Evolutionary conservation across 2,329 filamentous ascomycete species (phyloP).

Genomic region (Talaromyces rugulosus): DNA sequence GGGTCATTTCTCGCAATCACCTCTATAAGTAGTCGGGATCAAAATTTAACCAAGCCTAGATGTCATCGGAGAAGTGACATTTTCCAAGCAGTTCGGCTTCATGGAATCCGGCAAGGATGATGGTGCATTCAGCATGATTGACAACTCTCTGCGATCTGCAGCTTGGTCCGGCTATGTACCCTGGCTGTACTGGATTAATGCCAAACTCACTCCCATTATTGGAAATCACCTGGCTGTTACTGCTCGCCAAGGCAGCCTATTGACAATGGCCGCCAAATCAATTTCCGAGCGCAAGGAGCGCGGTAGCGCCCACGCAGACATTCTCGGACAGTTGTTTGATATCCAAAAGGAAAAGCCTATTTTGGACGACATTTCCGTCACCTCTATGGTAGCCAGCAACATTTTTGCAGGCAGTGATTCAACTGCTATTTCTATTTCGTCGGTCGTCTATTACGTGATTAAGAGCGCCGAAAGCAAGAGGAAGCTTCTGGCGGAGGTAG

Average conservation of each 20-base stretch:
- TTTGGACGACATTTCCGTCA: slow-evolving; percentile 32
- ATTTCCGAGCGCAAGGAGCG: slow-evolving; percentile 24
- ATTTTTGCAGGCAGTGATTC: slow-evolving; percentile 44
- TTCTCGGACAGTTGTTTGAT: slow-evolving; percentile 34
- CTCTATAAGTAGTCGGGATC: slow-evolving; percentile 19
- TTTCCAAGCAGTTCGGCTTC: slow-evolving; percentile 34
- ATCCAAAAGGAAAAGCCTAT: slow-evolving; percentile 34
- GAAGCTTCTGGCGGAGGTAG: slow-evolving; percentile 32
- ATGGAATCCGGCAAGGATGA: slow-evolving; percentile 30
- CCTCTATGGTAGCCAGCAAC: slow-evolving; percentile 34
- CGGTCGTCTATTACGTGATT: slow-evolving; percentile 36
- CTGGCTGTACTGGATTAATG: slow-evolving; percentile 31
- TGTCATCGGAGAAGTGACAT: slow-evolving; percentile 39
- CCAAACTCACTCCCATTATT: slow-evolving; percentile 31
- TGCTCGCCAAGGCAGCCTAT: slow-evolving; percentile 29
- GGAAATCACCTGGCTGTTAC: slow-evolving; percentile 33
- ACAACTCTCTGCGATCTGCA: slow-evolving; percentile 27
- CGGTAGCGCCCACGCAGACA: slow-evolving; percentile 31
- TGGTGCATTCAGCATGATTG: slow-evolving; percentile 31
- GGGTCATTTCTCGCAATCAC: background rate
- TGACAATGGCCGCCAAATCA: slow-evolving; percentile 16
- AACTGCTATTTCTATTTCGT: slow-evolving; percentile 36
- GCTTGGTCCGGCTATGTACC: slow-evolving; percentile 38
- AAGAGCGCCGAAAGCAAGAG: slow-evolving; percentile 26
- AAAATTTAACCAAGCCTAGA: slow-evolving; percentile 21